Evolutionary conservation across 1,139 yeast genomes (phyloP).

Genomic region (Kazachstania sp.): DNA sequence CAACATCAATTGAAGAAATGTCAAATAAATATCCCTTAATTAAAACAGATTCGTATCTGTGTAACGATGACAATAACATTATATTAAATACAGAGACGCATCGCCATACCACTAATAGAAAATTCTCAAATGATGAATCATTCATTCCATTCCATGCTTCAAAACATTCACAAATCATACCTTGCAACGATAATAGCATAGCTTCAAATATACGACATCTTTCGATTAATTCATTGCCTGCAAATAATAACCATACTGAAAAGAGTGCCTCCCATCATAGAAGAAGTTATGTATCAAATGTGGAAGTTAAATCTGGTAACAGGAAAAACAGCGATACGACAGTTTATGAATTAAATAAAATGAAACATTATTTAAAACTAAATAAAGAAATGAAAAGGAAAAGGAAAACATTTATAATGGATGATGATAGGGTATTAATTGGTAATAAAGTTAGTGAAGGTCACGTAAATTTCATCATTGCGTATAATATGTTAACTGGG

Average conservation of each 20-base stretch:
- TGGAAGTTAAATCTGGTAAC: slow-evolving; percentile 1
- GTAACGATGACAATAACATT: neutral
- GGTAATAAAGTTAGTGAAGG: slow-evolving; percentile 87
- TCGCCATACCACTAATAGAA: neutral
- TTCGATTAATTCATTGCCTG: slow-evolving; percentile 16
- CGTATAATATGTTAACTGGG: slow-evolving; percentile 95
- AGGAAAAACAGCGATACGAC: slow-evolving; percentile 27
- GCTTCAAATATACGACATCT: slow-evolving; percentile 2
- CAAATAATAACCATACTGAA: neutral
- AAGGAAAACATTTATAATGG: slow-evolving; percentile 36
- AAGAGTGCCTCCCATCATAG: neutral
- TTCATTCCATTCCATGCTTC: slow-evolving; percentile 27
- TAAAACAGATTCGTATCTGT: neutral
- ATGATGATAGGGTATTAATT: slow-evolving; percentile 52
- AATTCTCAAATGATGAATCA: neutral
- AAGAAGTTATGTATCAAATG: neutral
- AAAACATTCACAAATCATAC: slow-evolving; percentile 28
- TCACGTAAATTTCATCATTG: slow-evolving; percentile 86
- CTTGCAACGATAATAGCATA: slow-evolving; percentile 7
- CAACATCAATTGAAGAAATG: slow-evolving; percentile 21
- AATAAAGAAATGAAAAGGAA: slow-evolving; percentile 31
- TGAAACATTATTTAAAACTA: slow-evolving; percentile 24
- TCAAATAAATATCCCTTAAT: neutral
- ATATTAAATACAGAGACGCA: slow-evolving; percentile 2
- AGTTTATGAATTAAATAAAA: slow-evolving; percentile 27